These are phyloP conservation scores for Kodamaea nitidulidarum DNA, from an alignment of 805 yeast genomes.

Conservation along the genomic window DNA sequence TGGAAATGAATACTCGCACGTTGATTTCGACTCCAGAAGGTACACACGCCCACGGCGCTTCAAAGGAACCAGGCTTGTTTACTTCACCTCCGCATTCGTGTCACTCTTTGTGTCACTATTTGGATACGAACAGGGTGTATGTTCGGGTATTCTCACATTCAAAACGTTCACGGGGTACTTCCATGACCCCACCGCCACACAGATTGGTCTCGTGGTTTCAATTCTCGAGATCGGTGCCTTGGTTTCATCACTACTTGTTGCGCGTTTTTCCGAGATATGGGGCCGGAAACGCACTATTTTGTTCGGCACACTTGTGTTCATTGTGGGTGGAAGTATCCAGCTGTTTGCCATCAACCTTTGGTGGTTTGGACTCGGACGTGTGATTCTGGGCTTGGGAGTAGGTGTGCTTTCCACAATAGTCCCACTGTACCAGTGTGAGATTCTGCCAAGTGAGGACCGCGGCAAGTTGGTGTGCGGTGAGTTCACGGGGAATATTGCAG, in stretches of 20 bases:
- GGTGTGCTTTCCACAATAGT: slow-evolving; percentile 81
- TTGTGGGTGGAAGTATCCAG: slow-evolving; percentile 75
- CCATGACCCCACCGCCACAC: slow-evolving; percentile 65
- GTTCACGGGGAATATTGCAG: slow-evolving; percentile 80
- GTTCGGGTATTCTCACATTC: slow-evolving; percentile 81
- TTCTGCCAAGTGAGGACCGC: slow-evolving; percentile 81
- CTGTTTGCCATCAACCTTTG: slow-evolving; percentile 52
- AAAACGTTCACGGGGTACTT: slow-evolving; percentile 66
- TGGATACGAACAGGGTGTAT: slow-evolving; percentile 67
- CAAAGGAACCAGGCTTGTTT: slow-evolving; percentile 39
- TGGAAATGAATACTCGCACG: slow-evolving; percentile 33
- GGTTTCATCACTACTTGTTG: slow-evolving; percentile 72
- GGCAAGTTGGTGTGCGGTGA: slow-evolving; percentile 84
- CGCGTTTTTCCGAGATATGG: slow-evolving; percentile 68
- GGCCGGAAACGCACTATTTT: slow-evolving; percentile 80
- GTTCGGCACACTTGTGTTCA: slow-evolving; percentile 73
- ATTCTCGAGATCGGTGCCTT: slow-evolving; percentile 86
- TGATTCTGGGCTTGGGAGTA: slow-evolving; percentile 81
- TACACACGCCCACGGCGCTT: slow-evolving; percentile 31
- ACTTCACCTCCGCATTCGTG: slow-evolving; percentile 43
- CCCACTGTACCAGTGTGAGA: slow-evolving; percentile 85
- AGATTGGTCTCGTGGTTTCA: slow-evolving; percentile 83
- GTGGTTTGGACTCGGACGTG: slow-evolving; percentile 67
- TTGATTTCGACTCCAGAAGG: slow-evolving; percentile 32
- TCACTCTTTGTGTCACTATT: slow-evolving; percentile 40